Base-by-base conservation (phyloP, 2,329 filamentous ascomycete genomes). In the Arachnomyces sp. region DNA sequence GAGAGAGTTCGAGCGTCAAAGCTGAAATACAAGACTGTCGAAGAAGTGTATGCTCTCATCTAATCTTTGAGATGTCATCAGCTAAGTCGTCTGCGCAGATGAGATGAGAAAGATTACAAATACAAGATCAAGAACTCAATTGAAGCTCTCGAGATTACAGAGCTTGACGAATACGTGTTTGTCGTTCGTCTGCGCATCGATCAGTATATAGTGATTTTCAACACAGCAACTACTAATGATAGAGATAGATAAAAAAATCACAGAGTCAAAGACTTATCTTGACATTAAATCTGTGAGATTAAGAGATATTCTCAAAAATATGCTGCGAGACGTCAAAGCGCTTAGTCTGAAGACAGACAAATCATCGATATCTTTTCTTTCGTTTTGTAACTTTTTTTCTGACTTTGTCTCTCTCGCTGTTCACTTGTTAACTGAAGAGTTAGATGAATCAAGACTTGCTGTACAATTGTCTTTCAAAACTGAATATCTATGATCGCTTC, bases 211-310 rank as follows among this genome's bases (percentile, higher is more conserved):
- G 37, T 46, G 49, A 13, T 34, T 12, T 28, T 28, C 20, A 41
- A 38, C 36, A 13, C 36, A 47, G 41, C 12, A 13, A 20, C 28
- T 49, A 42, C 33, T 50, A 40, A 49, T 43, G n/a, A 25, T 41
- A 40, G 40, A 5, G 43, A 42, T 38, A 56, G 55, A 57, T 18
- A 44, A 43, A 20, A 49, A 44, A 20, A 51, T 45, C 31, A 38
- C 49, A 39, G 38, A 56, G 34, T 38, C 47, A 20, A 58, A 43
- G 18, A 38, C 44, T 15, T 55, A 50, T 42, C 36, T 57, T 36
- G 46, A 61, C 42, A 52, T 64, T 16, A 62, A 61, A 44, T 62
- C 56, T 14, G 44, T 53, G 44, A 42, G 38, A 16, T 45, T 63
- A 35, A 51, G 53, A 44, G 55, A 61, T 36, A 48, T 53, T 31